These are phyloP conservation scores for Pulveroboletus sp. DNA, from an alignment of 768 basidiomycete genomes.

Conservation along the genomic window DNA sequence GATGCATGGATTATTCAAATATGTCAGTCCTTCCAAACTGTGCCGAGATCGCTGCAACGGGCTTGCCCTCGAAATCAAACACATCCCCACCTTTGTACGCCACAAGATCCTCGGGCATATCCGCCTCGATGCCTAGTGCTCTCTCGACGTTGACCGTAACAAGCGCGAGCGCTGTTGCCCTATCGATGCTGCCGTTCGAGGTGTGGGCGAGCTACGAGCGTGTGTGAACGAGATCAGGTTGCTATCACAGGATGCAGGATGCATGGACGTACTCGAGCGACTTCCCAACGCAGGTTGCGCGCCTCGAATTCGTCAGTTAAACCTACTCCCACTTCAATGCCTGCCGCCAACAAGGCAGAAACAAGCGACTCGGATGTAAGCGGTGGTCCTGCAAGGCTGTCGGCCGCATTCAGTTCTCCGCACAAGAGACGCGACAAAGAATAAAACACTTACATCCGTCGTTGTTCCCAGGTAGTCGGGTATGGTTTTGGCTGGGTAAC, in stretches of 20 bases:
- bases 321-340: conserved; percentile 64
- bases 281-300: conserved; percentile 36
- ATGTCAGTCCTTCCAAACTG: conserved; percentile 20
- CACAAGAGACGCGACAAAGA: no score
- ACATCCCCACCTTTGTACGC: conserved; percentile 37
- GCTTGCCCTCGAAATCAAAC: conserved; percentile 38
- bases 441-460: conserved; percentile 52
- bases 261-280: conserved; percentile 36
- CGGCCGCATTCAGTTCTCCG: not conserved
- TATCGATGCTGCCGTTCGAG: conserved; percentile 37
- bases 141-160: conserved; percentile 42
- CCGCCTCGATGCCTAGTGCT: conserved; percentile 34
- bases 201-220: conserved; percentile 40
- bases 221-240: no score
- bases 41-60: conserved; percentile 36
- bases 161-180: conserved; percentile 34
- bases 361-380: conserved; percentile 54
- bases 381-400: conserved; percentile 69
- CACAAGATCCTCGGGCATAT: conserved; percentile 35
- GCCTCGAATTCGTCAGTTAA: conserved; percentile 32
- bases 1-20: conserved; percentile 20
- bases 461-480: conserved; percentile 62
- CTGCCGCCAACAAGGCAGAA: conserved; percentile 50
- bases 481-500: conserved; percentile 60
- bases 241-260: no score